Conservation (phyloP, 2,329 filamentous ascomycete genomes). For the Alternaria triticina region DNA sequence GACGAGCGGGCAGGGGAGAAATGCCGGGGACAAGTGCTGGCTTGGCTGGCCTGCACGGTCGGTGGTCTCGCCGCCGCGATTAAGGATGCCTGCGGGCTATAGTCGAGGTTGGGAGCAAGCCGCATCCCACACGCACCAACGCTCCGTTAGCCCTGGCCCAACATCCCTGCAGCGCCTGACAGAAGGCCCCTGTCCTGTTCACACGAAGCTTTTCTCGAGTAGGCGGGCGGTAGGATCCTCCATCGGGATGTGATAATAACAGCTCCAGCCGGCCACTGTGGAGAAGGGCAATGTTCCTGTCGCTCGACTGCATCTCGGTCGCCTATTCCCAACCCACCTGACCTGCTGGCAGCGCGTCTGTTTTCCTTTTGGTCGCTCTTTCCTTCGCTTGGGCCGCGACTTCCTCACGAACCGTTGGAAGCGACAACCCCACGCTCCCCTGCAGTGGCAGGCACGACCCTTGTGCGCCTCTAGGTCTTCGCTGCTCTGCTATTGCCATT, state of each 20-base stretch:
- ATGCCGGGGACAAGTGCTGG: conserved; percentile 22
- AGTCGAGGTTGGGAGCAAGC: conserved; percentile 20
- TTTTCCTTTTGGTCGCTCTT: conserved; percentile 22
- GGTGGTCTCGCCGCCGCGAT: conserved; percentile 30
- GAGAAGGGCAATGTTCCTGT: neutral
- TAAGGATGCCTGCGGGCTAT: conserved; percentile 17
- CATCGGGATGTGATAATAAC: conserved; percentile 21
- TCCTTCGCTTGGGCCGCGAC: conserved; percentile 33
- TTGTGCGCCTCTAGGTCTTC: conserved; percentile 34
- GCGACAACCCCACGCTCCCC: conserved; percentile 29
- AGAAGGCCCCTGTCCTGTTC: conserved; percentile 20
- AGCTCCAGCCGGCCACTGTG: conserved; percentile 7
- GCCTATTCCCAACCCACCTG: neutral
- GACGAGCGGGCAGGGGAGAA: conserved; percentile 12
- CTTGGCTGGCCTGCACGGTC: conserved; percentile 22
- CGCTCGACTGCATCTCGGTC: neutral
- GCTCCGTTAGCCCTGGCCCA: conserved; percentile 27
- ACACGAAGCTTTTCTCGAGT: conserved; percentile 19
- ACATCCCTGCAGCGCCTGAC: conserved; percentile 29
- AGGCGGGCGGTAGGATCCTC: conserved; percentile 16
- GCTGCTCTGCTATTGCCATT: conserved; percentile 19
- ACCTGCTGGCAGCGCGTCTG: conserved; percentile 4
- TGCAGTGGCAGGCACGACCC: conserved; percentile 37
- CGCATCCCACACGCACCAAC: conserved; percentile 25
- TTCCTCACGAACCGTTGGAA: conserved; percentile 37